Percentiles rank a stretch among this genome's conserved stretches.
phyloP scores from a whole-genome alignment of 2,329 filamentous ascomycete genomes.

The Hortaea werneckii region DNA sequence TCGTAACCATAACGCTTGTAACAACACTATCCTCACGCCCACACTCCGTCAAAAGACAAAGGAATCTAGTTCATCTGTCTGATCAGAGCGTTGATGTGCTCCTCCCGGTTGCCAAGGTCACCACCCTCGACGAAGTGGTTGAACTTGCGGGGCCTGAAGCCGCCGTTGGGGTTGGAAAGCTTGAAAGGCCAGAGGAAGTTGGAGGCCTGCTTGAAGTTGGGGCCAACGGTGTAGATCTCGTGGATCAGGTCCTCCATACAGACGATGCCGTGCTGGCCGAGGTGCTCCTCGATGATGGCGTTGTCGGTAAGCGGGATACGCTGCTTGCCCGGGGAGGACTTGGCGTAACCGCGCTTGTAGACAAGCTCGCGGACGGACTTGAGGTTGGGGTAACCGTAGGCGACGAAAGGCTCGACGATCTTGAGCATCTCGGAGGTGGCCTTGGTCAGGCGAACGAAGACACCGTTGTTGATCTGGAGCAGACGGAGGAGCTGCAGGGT shows the following conservation, averaged over 20 bases:
- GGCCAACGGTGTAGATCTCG: slow-evolving; percentile 97
- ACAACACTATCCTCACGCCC: no score
- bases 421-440: slow-evolving; percentile 95
- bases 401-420: slow-evolving; percentile 97
- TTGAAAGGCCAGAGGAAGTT: slow-evolving; percentile 99
- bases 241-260: slow-evolving; percentile 99
- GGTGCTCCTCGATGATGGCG: slow-evolving; percentile 88
- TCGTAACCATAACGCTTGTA: no score
- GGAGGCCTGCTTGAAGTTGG: slow-evolving; percentile 95
- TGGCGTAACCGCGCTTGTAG: slow-evolving; percentile 99
- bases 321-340: slow-evolving; percentile 79
- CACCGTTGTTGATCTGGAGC: slow-evolving; percentile 99
- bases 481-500: slow-evolving; percentile 98
- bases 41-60: neutral
- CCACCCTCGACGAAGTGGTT: slow-evolving; percentile 98
- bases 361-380: slow-evolving; percentile 98
- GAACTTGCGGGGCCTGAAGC: slow-evolving; percentile 95
- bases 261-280: slow-evolving; percentile 98
- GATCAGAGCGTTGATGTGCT: slow-evolving; percentile 93
- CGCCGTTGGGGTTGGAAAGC: slow-evolving; percentile 95
- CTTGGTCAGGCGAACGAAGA: slow-evolving; percentile 97
- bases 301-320: slow-evolving; percentile 95
- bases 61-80: slow-evolving; percentile 89
- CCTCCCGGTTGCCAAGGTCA: slow-evolving; percentile 97
- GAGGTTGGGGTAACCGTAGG: slow-evolving; percentile 98